Evolutionary conservation across 257 asterid species (phyloP).

Genomic region (Voacanga thouarsii): DNA sequence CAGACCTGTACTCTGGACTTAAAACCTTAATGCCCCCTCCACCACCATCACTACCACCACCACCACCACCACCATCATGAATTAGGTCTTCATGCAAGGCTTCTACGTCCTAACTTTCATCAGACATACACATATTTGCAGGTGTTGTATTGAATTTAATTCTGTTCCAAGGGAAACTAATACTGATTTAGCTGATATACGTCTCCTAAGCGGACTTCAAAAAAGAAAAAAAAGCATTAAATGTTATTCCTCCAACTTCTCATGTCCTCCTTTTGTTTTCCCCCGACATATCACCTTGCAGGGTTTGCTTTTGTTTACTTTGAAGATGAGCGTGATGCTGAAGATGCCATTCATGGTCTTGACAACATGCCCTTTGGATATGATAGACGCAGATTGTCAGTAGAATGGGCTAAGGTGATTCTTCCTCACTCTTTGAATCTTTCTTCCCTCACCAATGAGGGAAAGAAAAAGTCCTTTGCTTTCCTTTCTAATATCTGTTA

Average conservation of each 20-base stretch:
- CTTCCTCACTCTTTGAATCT: neutral
- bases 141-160: conserved; percentile 72
- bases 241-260: conserved; percentile 17
- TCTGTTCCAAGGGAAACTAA: conserved; percentile 30
- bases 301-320: conserved; percentile 90
- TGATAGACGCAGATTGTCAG: conserved; percentile 65
- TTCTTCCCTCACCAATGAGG: neutral
- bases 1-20: conserved; percentile 57
- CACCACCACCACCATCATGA: conserved; percentile 48
- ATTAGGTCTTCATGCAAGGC: conserved; percentile 82
- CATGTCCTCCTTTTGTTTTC: conserved; percentile 10
- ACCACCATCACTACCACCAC: conserved; percentile 36
- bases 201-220: conserved; percentile 19
- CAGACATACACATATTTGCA: conserved; percentile 79
- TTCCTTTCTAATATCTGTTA: neutral
- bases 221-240: neutral
- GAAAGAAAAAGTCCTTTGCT: too few species aligned
- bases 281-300: conserved; percentile 15
- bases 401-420: conserved; percentile 91
- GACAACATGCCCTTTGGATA: conserved; percentile 66
- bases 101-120: conserved; percentile 71
- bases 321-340: conserved; percentile 90
- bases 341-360: conserved; percentile 72
- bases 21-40: conserved; percentile 54
- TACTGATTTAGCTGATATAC: conserved; percentile 37